Percentiles rank a stretch among this genome's conserved stretches.
These are phyloP conservation scores for Aspergillus ochraceus DNA, from an alignment of 2,329 filamentous ascomycete genomes.

Conservation along the genomic window DNA sequence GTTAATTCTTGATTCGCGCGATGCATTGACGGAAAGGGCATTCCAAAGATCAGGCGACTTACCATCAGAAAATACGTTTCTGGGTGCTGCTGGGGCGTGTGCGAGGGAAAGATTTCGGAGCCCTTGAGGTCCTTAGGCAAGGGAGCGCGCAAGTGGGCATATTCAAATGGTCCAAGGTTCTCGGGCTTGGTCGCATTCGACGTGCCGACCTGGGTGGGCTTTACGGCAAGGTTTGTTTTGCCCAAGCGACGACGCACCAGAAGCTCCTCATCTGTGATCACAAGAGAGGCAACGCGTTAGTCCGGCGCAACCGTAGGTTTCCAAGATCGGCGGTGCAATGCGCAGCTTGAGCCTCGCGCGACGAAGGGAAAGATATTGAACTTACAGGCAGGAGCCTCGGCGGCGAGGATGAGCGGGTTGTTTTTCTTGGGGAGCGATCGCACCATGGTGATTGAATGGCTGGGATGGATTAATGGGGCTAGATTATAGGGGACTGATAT, in stretches of 20 bases:
- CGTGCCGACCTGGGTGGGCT: constrained; percentile 70
- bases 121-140: constrained; percentile 82
- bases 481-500: constrained; percentile 8
- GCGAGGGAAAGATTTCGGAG: constrained; percentile 88
- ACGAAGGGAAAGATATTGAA: constrained; percentile 14
- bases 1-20: constrained; percentile 1
- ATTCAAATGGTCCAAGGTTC: constrained; percentile 84
- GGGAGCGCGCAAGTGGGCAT: constrained; percentile 90
- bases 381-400: constrained; percentile 48
- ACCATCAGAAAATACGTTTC: constrained; percentile 96
- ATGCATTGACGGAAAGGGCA: not conserved
- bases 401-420: constrained; percentile 48
- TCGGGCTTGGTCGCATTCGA: constrained; percentile 70
- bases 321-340: constrained; percentile 9
- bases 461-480: constrained; percentile 6
- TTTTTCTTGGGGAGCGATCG: constrained; percentile 47
- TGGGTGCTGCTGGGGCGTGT: constrained; percentile 61
- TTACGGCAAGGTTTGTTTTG: constrained; percentile 85
- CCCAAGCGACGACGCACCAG: constrained; percentile 83
- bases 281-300: constrained; percentile 15
- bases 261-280: constrained; percentile 64
- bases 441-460: constrained; percentile 32
- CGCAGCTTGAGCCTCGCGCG: constrained; percentile 12
- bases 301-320: constrained; percentile 5
- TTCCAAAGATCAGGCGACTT: constrained; percentile 30